These are phyloP conservation scores for Thelephora terrestris DNA, from an alignment of 1,284 basidiomycete species.

Conservation along the genomic window DNA sequence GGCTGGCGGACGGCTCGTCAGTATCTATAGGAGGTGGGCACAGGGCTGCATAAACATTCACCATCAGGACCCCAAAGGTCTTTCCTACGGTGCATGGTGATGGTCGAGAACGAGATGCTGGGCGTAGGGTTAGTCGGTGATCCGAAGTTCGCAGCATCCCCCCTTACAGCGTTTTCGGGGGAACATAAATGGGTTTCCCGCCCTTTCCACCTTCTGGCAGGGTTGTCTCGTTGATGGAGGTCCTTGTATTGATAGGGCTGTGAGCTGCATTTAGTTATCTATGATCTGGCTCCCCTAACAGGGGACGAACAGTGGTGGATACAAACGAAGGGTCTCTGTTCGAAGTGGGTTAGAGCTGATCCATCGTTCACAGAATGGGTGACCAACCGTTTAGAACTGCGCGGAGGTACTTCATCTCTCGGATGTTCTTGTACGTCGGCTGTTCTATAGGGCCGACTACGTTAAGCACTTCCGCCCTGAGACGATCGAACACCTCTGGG, in stretches of 20 bases:
- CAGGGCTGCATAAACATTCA: not conserved
- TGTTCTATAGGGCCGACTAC: slow-evolving; percentile 14
- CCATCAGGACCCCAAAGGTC: not conserved
- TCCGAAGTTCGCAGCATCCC: too few relatives aligned
- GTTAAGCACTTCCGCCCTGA: slow-evolving; percentile 15
- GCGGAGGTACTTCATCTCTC: slow-evolving; percentile 20
- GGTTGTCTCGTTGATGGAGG: slow-evolving; percentile 15
- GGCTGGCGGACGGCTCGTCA: not conserved
- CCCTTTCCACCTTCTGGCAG: slow-evolving; percentile 15
- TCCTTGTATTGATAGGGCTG: slow-evolving; percentile 17
- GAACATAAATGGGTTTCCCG: slow-evolving; percentile 18
- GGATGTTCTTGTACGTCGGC: slow-evolving; percentile 20
- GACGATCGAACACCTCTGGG: slow-evolving; percentile 19
- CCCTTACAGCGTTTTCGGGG: slow-evolving; percentile 13
- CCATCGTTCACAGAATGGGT: slow-evolving; percentile 1
- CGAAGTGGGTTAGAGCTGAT: not conserved
- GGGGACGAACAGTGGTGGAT: slow-evolving; percentile 21
- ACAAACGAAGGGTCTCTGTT: slow-evolving; percentile 21
- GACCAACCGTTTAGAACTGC: slow-evolving; percentile 24
- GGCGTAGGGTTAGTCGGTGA: not conserved
- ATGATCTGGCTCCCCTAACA: not conserved
- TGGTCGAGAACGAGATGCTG: slow-evolving; percentile 1
- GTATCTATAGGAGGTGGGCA: not conserved
- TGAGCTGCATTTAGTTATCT: not conserved
- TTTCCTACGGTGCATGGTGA: slow-evolving; percentile 3